Conservation (phyloP, 1,284 basidiomycete species). For the Rhodofomes roseus region DNA sequence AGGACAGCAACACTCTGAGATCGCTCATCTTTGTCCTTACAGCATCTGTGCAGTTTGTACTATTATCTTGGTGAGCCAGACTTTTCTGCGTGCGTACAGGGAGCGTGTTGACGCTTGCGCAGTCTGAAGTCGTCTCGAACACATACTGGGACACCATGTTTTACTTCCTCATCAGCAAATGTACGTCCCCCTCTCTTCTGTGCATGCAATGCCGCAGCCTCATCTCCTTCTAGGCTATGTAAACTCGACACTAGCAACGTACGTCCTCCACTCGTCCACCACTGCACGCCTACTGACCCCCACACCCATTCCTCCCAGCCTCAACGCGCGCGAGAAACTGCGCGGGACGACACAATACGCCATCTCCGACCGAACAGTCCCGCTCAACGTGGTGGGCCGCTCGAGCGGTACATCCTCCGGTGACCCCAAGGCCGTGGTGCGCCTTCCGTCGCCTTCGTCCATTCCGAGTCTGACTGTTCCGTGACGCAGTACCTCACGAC, state of each 20-base stretch:
- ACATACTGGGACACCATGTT: constrained; percentile 4
- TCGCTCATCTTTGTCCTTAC: neutral
- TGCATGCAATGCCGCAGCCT: neutral
- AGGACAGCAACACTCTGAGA: neutral
- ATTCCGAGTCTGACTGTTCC: neutral
- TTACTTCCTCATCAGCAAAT: constrained; percentile 9
- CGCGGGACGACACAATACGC: neutral
- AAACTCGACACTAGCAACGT: constrained; percentile 7
- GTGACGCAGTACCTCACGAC: neutral
- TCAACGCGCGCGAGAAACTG: constrained; percentile 5
- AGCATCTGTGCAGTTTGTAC: constrained; percentile 6
- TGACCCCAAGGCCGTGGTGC: neutral
- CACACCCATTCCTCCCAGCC: neutral
- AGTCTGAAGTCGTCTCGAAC: constrained; percentile 2
- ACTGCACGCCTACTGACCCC: neutral
- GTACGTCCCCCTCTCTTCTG: neutral
- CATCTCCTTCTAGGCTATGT: constrained; percentile 3
- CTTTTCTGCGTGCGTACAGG: neutral
- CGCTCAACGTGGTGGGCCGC: neutral
- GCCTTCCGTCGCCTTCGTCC: neutral
- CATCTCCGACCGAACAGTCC: neutral
- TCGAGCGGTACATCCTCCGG: neutral
- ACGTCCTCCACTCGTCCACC: neutral
- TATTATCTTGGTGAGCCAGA: constrained; percentile 3
- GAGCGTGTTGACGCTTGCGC: neutral